Percentiles rank a stretch among this genome's conserved stretches.
Conservation (phyloP, 805 yeast species). For the Nakazawaea ambrosiae region DNA sequence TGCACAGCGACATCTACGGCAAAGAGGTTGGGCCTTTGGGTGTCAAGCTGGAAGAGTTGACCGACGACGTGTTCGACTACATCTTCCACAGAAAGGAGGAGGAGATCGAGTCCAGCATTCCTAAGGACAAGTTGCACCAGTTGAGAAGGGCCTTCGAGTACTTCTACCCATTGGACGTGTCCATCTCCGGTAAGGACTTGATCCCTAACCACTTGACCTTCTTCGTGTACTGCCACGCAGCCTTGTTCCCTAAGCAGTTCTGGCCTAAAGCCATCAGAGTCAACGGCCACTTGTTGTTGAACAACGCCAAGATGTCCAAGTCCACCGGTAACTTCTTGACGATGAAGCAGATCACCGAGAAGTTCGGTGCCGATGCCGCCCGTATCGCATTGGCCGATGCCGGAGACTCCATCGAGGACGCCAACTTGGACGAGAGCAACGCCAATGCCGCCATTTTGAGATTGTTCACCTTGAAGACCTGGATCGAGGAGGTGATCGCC, state of each 20-base stretch:
- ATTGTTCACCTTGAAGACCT: constrained; percentile 84
- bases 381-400: constrained; percentile 98
- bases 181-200: constrained; percentile 94
- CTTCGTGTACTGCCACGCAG: constrained; percentile 88
- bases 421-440: constrained; percentile 92
- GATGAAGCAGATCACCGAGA: constrained; percentile 70
- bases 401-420: constrained; percentile 96
- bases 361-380: constrained; percentile 96
- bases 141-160: constrained; percentile 94
- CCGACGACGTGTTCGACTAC: constrained; percentile 90
- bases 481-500: constrained; percentile 78
- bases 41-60: constrained; percentile 77
- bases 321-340: constrained; percentile 97
- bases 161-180: constrained; percentile 90
- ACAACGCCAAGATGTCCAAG: constrained; percentile 97
- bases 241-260: constrained; percentile 79
- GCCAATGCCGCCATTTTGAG: constrained; percentile 98
- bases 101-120: constrained; percentile 42
- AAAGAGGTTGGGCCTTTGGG: constrained; percentile 62
- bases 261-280: constrained; percentile 96
- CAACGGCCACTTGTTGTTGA: constrained; percentile 91
- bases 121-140: constrained; percentile 55
- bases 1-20: constrained; percentile 87
- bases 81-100: constrained; percentile 69
- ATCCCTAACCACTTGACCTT: constrained; percentile 96